Base-by-base conservation (phyloP, 192 early-diverging fungal genomes). In the Podila horticola region DNA sequence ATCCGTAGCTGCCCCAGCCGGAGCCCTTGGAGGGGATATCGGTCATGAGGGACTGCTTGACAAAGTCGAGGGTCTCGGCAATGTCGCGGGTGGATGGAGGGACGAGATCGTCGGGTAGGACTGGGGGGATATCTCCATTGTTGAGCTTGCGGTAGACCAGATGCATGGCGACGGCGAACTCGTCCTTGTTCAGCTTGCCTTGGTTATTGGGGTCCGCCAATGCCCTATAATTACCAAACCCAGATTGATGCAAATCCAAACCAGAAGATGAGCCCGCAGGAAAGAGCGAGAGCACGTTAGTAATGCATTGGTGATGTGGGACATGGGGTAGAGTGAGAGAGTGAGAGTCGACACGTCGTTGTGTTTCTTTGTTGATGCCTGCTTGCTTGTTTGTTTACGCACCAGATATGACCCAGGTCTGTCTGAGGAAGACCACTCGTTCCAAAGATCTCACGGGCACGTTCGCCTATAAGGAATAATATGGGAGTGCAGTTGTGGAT, bases 151-250 rank as follows among this genome's bases (percentile, higher is more conserved):
- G 84, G 87, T 97, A 95, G 48, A 98, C 93, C 20, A 99, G 83
- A 83, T 98, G 95, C 97, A 99, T 99, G 26, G 96, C 97, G 12
- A 98, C 94, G 45, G 95, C 92, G 75, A 99, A 99, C 82, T 98
- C 97, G 84, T 97, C 95, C 20, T 91, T 74, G 71, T 98, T 97
- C 62, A 99, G 90, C 75, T 96, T 96, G 50, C 96, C 97, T 66
- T 89, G 85, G 62, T 92, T 91, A 73, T 94, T 90, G 5, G 90
- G 91, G 85, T 95, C 95, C 30, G 93, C 87, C 8, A 96, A 85
- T 61, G 71, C 86, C 93, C 93, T 94, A 70, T 50, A 55, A 55
- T 55, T 55, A 55, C 20, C 1, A 24, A 11, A 26, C 20, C n/a
- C n/a, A 55, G 17, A 26, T 24, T 5, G 50, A 36, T 10, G 34